Evolutionary conservation across 2,329 filamentous ascomycete species (phyloP).

Genomic region (Claviceps digitariae): DNA sequence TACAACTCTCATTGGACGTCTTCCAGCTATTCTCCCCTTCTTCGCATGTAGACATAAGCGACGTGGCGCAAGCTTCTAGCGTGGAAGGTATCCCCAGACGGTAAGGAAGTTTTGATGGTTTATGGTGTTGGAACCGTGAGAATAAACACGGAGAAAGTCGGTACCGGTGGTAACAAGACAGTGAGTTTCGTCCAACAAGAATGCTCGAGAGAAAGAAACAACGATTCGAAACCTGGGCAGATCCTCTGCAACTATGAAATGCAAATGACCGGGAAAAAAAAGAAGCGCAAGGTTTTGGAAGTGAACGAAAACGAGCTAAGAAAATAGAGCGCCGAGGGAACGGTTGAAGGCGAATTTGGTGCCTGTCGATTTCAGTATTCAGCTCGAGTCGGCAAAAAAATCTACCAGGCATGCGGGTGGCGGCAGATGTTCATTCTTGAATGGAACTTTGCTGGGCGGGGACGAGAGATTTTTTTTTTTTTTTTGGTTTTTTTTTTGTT

Average conservation of each 20-base stretch:
- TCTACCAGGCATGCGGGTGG: constrained; percentile 5
- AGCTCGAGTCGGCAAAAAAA: constrained; percentile 7
- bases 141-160: not conserved
- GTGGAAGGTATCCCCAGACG: constrained; percentile 2
- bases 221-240: not conserved
- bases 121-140: not conserved
- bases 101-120: not conserved
- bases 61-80: constrained; percentile 4
- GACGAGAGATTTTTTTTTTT: constrained; percentile 9
- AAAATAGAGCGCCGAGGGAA: not conserved
- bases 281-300: not conserved
- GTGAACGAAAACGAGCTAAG: not conserved
- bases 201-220: not conserved
- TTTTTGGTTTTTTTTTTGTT: constrained; percentile 7
- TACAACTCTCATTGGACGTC: constrained; percentile 5
- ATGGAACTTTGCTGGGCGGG: constrained; percentile 6
- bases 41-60: constrained; percentile 2
- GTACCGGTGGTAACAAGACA: not conserved
- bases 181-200: not conserved
- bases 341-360: not conserved
- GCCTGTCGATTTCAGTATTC: constrained; percentile 3
- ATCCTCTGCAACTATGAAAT: not conserved
- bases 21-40: constrained; percentile 3
- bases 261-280: not conserved
- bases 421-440: constrained; percentile 6